These are phyloP conservation scores for Oryza meyeriana DNA, from an alignment of 176 grass and related monocot genomes.

Conservation along the genomic window DNA sequence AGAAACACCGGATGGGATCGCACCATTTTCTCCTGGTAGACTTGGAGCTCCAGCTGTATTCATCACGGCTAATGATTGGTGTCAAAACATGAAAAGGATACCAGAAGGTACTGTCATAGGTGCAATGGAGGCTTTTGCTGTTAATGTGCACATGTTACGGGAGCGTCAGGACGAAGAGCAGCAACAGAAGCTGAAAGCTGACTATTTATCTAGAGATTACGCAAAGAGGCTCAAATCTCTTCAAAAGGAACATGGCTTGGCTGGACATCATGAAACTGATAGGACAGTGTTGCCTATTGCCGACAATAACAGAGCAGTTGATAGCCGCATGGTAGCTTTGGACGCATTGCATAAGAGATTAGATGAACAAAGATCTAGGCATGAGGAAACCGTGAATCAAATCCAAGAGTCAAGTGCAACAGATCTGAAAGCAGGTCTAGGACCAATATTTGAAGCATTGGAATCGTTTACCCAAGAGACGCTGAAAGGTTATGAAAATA, in stretches of 20 bases:
- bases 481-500: conserved; percentile 64
- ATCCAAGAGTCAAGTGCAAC: conserved; percentile 52
- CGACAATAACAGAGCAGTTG: conserved; percentile 24
- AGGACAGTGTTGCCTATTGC: conserved; percentile 16
- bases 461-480: conserved; percentile 58
- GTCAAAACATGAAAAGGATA: conserved; percentile 51
- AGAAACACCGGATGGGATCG: conserved; percentile 52
- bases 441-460: conserved; percentile 75
- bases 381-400: conserved; percentile 59
- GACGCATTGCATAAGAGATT: conserved; percentile 63
- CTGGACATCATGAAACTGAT: conserved; percentile 22
- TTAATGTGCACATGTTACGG: conserved; percentile 59
- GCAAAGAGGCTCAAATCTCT: conserved; percentile 50
- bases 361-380: conserved; percentile 66
- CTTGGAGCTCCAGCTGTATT: conserved; percentile 74
- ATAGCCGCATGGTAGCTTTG: conserved; percentile 55
- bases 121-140: conserved; percentile 62
- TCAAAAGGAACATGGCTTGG: conserved; percentile 45
- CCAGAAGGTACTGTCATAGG: conserved; percentile 54
- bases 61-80: conserved; percentile 78
- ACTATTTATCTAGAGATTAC: conserved; percentile 72
- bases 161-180: conserved; percentile 62
- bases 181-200: conserved; percentile 58
- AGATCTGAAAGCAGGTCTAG: conserved; percentile 68
- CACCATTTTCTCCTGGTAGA: conserved; percentile 61